A percentile compares a stretch with the other conserved stretches of the same genome.
Conservation (phyloP, 176 grass and related monocot genomes). For the Aegilops tauschii region DNA sequence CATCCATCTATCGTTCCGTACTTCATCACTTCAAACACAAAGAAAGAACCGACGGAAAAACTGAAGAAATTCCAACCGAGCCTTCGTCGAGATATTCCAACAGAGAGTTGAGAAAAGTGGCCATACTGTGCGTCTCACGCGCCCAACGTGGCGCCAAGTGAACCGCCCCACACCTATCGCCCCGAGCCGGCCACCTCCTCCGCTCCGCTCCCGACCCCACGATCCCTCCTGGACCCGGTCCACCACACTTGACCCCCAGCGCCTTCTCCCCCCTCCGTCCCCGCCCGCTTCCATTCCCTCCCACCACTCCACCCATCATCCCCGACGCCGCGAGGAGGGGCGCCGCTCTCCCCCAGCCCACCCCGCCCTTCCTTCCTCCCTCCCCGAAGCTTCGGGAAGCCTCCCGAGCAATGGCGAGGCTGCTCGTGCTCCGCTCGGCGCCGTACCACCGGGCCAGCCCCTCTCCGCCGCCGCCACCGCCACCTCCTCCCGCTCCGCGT, state of each 20-base stretch:
- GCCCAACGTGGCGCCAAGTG: constrained; percentile 56
- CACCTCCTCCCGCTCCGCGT: constrained; percentile 24
- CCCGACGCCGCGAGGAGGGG: constrained; percentile 7
- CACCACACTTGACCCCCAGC: neutral
- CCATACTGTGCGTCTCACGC: neutral
- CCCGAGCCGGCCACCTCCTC: neutral
- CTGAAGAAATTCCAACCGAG: no score
- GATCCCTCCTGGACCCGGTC: constrained; percentile 1
- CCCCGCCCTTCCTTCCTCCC: neutral
- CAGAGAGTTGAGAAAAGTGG: neutral
- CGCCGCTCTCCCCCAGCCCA: neutral
- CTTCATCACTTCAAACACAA: no score
- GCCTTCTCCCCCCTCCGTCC: neutral
- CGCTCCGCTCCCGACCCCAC: constrained; percentile 20
- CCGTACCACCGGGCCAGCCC: constrained; percentile 39
- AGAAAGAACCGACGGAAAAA: no score
- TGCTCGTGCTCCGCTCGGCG: constrained; percentile 49
- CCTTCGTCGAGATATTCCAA: neutral
- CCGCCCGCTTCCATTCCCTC: neutral
- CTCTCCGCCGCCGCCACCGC: constrained; percentile 8
- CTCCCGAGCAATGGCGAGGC: constrained; percentile 52
- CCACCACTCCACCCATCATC: neutral
- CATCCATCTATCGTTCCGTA: no score
- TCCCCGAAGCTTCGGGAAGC: neutral
- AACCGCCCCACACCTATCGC: constrained; percentile 53